Base-by-base conservation (phyloP, 163 green algal genomes). In the Scenedesmus sp. region DNA sequence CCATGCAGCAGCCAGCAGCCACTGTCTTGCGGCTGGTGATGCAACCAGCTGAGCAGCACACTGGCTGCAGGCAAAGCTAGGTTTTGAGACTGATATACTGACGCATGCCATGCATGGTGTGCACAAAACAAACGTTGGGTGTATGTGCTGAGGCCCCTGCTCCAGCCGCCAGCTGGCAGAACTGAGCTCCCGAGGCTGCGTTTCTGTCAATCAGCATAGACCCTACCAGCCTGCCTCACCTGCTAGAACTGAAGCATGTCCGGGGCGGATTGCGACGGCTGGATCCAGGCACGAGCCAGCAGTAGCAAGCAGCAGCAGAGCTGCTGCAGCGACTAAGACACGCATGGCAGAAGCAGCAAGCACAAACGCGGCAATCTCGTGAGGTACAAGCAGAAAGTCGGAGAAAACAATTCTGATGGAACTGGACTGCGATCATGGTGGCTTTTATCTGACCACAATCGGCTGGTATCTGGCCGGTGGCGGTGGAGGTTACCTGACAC, bases 301-400 rank as follows among this genome's bases (percentile, higher is more conserved):
- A 40, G 30, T 76, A 76, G 65, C 65, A 76, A 76, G 65, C 30
- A 76, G 65, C 65, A 76, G 65, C 65, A 76, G 9, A 76, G 65
- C 65, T 76, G 65, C 65, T 76, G 30, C 65, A 40, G 30, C 30
- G 40, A 40, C 7, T 40, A 76, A 5, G 7, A 76, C 30, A 40
- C 65, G 65, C 65, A 76, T 76, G 65, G 65, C 65, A 20, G 30
- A 40, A 40, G 30, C 18, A 40, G 30, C 30, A 76, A 30, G 30
- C 40, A 76, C 18, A 76, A 40, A 76, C 40, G 40, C 10, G 30
- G 7, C 65, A 76, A 24, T 76, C 65, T 22, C 30, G 30, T 10
- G 5, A 40, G 6, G 65, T 3, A 40, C 65, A 76, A 10, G 12
- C 20, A 13, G 7, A 40, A 15, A 76, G 6, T 56, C 49, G 15